phyloP scores from a whole-genome alignment of 805 yeast species.

The Teunomyces cretensis region DNA sequence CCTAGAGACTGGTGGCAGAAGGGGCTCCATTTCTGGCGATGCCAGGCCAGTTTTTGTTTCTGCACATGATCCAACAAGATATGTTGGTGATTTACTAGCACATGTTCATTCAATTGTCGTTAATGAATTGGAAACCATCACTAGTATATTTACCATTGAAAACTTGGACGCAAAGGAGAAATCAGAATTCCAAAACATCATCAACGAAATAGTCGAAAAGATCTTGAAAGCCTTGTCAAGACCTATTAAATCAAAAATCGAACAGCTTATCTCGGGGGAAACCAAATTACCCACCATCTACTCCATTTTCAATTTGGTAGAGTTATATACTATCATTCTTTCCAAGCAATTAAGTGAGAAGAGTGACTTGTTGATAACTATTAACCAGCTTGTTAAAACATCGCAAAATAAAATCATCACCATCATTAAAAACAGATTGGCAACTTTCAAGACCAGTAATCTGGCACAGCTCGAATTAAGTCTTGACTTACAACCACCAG shows the following conservation, averaged over 20 bases:
- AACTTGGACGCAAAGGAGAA: slow-evolving; percentile 20
- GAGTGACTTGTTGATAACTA: slow-evolving; percentile 20
- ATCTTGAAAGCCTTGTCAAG: slow-evolving; percentile 55
- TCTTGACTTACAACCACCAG: slow-evolving; percentile 75
- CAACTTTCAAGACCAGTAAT: slow-evolving; percentile 33
- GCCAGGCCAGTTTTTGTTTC: slow-evolving; percentile 57
- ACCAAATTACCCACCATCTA: slow-evolving; percentile 53
- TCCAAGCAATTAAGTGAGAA: slow-evolving; percentile 36
- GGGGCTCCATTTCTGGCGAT: background rate
- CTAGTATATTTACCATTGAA: slow-evolving; percentile 48
- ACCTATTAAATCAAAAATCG: slow-evolving; percentile 64
- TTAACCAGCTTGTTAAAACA: slow-evolving; percentile 23
- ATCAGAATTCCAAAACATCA: slow-evolving; percentile 29
- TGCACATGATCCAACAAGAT: slow-evolving; percentile 79
- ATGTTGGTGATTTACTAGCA: slow-evolving; percentile 84
- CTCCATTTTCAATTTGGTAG: slow-evolving; percentile 61
- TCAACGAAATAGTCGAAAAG: slow-evolving; percentile 42
- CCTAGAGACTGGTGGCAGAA: slow-evolving; percentile 10
- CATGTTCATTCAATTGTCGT: slow-evolving; percentile 83
- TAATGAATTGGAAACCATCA: slow-evolving; percentile 78
- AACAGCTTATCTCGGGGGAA: slow-evolving; percentile 67
- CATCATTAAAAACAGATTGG: slow-evolving; percentile 28
- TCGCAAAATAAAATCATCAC: slow-evolving; percentile 27
- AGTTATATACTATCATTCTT: slow-evolving; percentile 71
- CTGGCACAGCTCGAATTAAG: slow-evolving; percentile 41